Evolutionary conservation across 805 yeast species (phyloP), one percentile per base, ranked within the genome.

Genomic region (Candida broadrunensis): DNA sequence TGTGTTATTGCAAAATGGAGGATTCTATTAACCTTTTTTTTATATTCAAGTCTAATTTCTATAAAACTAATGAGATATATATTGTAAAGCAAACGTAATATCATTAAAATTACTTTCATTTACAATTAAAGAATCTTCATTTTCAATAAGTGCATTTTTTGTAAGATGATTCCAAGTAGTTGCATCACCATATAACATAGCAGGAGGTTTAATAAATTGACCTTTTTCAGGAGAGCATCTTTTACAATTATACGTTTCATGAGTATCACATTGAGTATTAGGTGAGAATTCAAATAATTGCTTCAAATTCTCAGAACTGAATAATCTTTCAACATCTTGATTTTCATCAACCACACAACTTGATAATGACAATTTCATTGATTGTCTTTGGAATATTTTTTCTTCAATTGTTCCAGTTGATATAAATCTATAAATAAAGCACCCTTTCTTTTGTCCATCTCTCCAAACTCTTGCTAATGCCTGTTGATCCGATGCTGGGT

Each of bases 381-480:
- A 83, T 58, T 93, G 99, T 40, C 99, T 72, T 66, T 93, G 99
- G 63, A 86, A 88, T 25, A 93, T 93, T 62, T 93, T 93, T 55
- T 91, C 99, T 55, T 91, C 99, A 39, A 91, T 93, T 1, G 96
- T 81, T 11, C 99, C 99, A 0, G 98, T 89, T 5, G 95, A 78
- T 42, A 91, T 90, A 51, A 93, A 90, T 50, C 99, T 73, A 61
- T 93, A 93, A 31, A 91, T 93, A 55, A 85, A 91, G 67, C 99
- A 93, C 60, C 87, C 96, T 62, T 91, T 93, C 72, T 87, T 91
- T 58, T 91, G 99, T 0, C 99, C 99, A 65, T 93, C 99, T 73
- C 99, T 81, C 98, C 98, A 93, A 4, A 93, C 96, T 61, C 99
- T 78, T 0, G 98, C 98, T 46, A 93, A 71, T 0, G 98, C 98